A percentile compares a stretch with the other conserved stretches of the same genome.
Evolutionary conservation across 495 filamentous ascomycete species (phyloP).

Genomic region (Aspergillus carlsbadensis): DNA sequence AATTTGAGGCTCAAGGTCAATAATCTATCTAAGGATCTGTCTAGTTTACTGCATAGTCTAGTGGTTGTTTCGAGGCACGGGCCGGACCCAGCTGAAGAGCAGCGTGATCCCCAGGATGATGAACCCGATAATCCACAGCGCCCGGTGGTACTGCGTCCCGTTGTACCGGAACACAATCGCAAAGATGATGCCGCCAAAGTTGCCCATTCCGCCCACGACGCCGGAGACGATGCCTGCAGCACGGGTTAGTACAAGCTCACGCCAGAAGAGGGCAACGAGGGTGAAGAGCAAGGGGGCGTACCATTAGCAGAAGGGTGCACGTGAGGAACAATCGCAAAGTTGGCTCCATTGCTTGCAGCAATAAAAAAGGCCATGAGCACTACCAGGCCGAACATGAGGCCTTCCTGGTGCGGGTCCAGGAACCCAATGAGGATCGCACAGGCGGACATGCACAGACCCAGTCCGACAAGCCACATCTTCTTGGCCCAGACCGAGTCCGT

Average conservation of each 20-base stretch:
- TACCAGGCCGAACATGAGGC: slow-evolving; percentile 75
- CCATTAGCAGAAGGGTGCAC: slow-evolving; percentile 75
- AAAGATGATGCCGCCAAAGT: slow-evolving; percentile 83
- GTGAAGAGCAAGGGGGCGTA: slow-evolving; percentile 27
- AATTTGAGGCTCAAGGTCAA: too few relatives aligned
- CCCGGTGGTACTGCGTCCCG: slow-evolving; percentile 61
- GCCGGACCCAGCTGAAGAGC: slow-evolving; percentile 66
- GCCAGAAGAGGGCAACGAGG: background rate
- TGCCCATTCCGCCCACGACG: slow-evolving; percentile 74
- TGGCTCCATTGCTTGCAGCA: slow-evolving; percentile 82
- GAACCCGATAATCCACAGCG: slow-evolving; percentile 79
- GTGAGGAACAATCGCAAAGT: slow-evolving; percentile 83
- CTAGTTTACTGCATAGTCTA: too few relatives aligned
- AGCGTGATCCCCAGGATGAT: slow-evolving; percentile 69
- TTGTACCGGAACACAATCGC: slow-evolving; percentile 82
- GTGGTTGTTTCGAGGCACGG: slow-evolving; percentile 47
- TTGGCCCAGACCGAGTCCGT: slow-evolving; percentile 70
- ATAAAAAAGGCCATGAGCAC: slow-evolving; percentile 75
- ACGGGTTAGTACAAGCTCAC: slow-evolving; percentile 22
- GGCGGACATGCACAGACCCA: slow-evolving; percentile 61
- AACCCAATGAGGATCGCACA: slow-evolving; percentile 71
- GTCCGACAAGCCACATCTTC: slow-evolving; percentile 66
- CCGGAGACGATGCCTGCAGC: slow-evolving; percentile 67
- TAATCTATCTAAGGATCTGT: too few relatives aligned
- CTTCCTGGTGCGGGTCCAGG: slow-evolving; percentile 55